phyloP scores from a whole-genome alignment of 2,329 filamentous ascomycete species.

The Sarocladium oryzae region DNA sequence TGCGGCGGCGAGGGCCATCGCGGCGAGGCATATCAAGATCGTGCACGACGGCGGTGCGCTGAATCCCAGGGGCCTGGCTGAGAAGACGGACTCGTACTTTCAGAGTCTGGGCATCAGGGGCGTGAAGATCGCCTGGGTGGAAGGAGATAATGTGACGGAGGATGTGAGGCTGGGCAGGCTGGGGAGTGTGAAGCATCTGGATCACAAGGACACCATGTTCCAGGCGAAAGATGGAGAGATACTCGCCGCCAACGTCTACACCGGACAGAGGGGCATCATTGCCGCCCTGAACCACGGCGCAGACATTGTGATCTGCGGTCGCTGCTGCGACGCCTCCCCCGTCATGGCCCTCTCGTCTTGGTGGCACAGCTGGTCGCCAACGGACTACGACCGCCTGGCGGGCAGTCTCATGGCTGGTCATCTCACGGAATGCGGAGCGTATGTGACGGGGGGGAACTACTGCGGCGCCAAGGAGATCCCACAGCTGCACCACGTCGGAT shows the following conservation, averaged over 20 bases:
- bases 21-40: constrained; percentile 23
- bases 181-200: constrained; percentile 14
- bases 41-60: constrained; percentile 28
- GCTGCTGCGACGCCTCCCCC: constrained; percentile 38
- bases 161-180: constrained; percentile 14
- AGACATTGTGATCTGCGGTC: constrained; percentile 38
- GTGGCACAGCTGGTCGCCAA: constrained; percentile 44
- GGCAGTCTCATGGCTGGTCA: constrained; percentile 41
- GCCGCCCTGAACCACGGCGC: constrained; percentile 30
- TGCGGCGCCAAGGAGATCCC: constrained; percentile 27
- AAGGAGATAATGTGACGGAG: constrained; percentile 26
- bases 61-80: constrained; percentile 23
- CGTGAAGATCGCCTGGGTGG: constrained; percentile 26
- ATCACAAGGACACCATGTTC: constrained; percentile 13
- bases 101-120: constrained; percentile 15
- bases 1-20: constrained; percentile 22
- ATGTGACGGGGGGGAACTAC: constrained; percentile 46
- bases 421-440: constrained; percentile 44
- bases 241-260: constrained; percentile 36
- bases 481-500: constrained; percentile 19
- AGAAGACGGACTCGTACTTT: constrained; percentile 19
- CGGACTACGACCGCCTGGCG: constrained; percentile 38
- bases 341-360: constrained; percentile 47
- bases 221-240: constrained; percentile 2
- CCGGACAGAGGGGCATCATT: constrained; percentile 37